phyloP scores from a whole-genome alignment of 2,329 filamentous ascomycete species.

The Epichloe brachyelytri region DNA sequence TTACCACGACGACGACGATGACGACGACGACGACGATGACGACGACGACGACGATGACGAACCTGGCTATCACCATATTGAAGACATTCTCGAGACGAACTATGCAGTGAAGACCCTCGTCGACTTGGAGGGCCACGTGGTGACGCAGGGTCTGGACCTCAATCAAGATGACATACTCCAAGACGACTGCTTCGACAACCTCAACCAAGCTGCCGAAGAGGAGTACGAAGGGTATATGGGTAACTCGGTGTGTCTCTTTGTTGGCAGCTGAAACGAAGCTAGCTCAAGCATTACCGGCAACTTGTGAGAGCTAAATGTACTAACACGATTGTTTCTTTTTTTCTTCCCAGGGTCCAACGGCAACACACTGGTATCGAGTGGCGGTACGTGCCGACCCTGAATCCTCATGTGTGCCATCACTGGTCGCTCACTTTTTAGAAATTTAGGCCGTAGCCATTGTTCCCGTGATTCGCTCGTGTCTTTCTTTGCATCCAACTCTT shows the following conservation, averaged over 20 bases:
- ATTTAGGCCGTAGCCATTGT: slow-evolving; percentile 11
- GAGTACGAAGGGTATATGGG: slow-evolving; percentile 16
- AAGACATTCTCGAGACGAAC: slow-evolving; percentile 2
- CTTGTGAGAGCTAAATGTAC: background rate
- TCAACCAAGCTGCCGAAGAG: slow-evolving; percentile 8
- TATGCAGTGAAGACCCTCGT: slow-evolving; percentile 14
- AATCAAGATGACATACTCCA: slow-evolving; percentile 12
- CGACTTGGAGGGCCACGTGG: slow-evolving; percentile 13
- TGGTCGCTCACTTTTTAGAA: background rate
- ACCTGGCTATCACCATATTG: slow-evolving; percentile 7
- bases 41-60: background rate
- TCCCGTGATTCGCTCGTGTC: slow-evolving; percentile 7
- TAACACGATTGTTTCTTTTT: background rate
- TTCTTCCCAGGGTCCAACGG: slow-evolving; percentile 9
- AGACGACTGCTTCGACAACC: slow-evolving; percentile 9
- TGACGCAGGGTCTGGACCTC: slow-evolving; percentile 9
- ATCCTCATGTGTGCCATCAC: background rate
- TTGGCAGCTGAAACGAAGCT: background rate
- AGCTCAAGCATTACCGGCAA: background rate
- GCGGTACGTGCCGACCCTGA: slow-evolving; percentile 6
- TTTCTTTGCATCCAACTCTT: slow-evolving; percentile 4
- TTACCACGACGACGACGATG: background rate
- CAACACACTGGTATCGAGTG: slow-evolving; percentile 14
- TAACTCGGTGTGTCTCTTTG: slow-evolving; percentile 12
- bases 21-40: too few species aligned